A percentile compares a stretch with the other conserved stretches of the same genome.
Conservation (phyloP, 129 eudicot species). For the Helianthus annuus region HanXRQr2.0-SUNRISE NC_035434.2:27540677-27541176, state of each 20-base stretch:
- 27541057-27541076: neutral
- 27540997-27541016: slow-evolving; percentile 1
- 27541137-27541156: neutral
- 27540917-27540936: neutral
- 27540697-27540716: neutral
- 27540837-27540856: neutral
- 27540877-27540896: neutral
- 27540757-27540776: neutral
- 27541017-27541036: neutral
- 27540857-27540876: too few species aligned
- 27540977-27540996: neutral
- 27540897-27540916: neutral
- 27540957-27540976: neutral
- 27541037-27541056: neutral
- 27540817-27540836: neutral
- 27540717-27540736: neutral
- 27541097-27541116: neutral
- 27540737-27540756: neutral
- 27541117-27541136: neutral
- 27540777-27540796: neutral
- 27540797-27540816: neutral
- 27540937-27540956: neutral
- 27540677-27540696: slow-evolving; percentile 2
- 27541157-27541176: neutral
- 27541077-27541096: neutral